A percentile compares a stretch with the other conserved stretches of the same genome.
These are phyloP conservation scores for Fragaria vesca DNA, from an alignment of 306 rosid genomes.

Conservation along the genomic window DNA sequence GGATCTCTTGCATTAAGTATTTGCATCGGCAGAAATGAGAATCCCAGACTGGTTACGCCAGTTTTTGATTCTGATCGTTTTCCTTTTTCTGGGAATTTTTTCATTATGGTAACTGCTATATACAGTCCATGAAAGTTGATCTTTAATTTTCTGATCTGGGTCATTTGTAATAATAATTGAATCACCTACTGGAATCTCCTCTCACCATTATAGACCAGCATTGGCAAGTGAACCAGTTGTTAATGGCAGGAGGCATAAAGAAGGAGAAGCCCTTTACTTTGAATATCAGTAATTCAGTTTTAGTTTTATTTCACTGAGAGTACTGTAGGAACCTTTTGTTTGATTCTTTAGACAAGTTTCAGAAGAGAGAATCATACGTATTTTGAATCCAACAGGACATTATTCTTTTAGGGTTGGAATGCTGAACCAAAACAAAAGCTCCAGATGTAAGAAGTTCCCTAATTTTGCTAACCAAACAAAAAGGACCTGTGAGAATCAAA, in stretches of 20 bases:
- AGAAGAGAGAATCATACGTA: constrained; percentile 5
- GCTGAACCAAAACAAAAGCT: constrained; percentile 4
- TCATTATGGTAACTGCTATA: background rate
- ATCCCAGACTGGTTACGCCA: background rate
- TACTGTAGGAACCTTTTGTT: background rate
- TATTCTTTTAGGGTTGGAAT: background rate
- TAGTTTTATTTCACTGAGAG: background rate
- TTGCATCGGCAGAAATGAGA: background rate
- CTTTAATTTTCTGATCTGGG: background rate
- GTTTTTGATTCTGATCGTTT: background rate
- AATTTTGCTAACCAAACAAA: constrained; percentile 40
- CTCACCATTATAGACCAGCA: constrained; percentile 15
- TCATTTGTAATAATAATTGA: constrained; percentile 12
- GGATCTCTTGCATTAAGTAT: background rate
- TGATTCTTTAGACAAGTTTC: background rate
- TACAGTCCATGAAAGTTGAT: background rate
- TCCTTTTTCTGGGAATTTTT: background rate
- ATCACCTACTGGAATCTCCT: constrained; percentile 3
- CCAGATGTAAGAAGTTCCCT: constrained; percentile 17
- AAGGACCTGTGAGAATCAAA: constrained; percentile 36
- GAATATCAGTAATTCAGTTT: background rate
- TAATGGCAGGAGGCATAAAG: background rate
- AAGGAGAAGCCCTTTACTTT: background rate
- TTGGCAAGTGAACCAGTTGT: constrained; percentile 17
- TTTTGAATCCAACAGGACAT: background rate